These are phyloP conservation scores for Pleochaeta shiraiana DNA, from an alignment of 2,329 filamentous ascomycete species.

Conservation along the genomic window DNA sequence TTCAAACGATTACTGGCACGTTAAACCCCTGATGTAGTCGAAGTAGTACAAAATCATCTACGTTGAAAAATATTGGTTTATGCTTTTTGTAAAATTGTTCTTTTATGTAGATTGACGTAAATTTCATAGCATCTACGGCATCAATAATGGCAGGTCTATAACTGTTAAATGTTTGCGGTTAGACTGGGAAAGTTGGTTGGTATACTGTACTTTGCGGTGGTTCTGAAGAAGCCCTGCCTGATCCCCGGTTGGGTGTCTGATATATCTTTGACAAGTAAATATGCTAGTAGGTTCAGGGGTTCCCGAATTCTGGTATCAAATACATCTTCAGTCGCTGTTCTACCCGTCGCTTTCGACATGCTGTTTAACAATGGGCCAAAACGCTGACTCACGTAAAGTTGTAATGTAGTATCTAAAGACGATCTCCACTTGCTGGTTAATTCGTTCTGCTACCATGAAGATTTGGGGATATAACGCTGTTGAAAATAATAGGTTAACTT, in stretches of 20 bases:
- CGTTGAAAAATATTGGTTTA: not conserved
- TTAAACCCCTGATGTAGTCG: not conserved
- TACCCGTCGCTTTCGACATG: not conserved
- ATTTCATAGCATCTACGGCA: not conserved
- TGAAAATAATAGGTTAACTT: not conserved
- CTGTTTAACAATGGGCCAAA: not conserved
- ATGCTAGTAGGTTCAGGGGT: not conserved
- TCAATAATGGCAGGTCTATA: too few relatives aligned
- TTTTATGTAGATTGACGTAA: not conserved
- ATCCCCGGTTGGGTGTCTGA: not conserved
- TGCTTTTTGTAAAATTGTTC: not conserved
- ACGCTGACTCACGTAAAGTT: not conserved
- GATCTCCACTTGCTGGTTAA: not conserved
- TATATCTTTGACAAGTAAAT: not conserved
- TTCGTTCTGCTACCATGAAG: not conserved
- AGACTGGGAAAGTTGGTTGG: not conserved
- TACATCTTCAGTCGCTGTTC: not conserved
- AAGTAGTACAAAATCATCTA: not conserved
- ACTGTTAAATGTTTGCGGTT: not conserved
- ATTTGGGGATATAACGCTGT: not conserved
- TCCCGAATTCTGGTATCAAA: not conserved
- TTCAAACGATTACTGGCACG: not conserved
- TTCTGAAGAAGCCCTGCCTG: not conserved
- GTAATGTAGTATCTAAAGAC: not conserved
- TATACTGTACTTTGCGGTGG: not conserved